A percentile compares a stretch with the other conserved stretches of the same genome.
Conservation (phyloP, 352 stramenopile species). For the Pythium biforme region DNA sequence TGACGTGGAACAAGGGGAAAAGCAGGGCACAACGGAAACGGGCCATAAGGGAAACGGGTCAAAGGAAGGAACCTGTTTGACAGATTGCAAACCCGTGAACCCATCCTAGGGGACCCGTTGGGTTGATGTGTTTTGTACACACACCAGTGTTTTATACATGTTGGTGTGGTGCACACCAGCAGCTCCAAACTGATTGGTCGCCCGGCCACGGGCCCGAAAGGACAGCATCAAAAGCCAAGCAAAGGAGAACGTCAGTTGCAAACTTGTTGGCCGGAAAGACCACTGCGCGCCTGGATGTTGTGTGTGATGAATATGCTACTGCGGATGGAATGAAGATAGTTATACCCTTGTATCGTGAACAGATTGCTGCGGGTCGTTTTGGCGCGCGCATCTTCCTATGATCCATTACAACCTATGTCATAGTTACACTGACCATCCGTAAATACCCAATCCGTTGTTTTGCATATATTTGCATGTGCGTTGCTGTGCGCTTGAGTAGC, state of each 20-base stretch:
- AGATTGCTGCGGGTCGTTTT: slow-evolving; percentile 31
- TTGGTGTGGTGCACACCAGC: slow-evolving; percentile 1
- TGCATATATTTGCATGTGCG: neutral
- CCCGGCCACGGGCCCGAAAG: neutral
- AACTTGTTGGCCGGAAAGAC: neutral
- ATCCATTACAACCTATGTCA: slow-evolving; percentile 45
- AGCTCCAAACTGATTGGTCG: slow-evolving; percentile 5
- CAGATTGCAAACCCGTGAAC: neutral
- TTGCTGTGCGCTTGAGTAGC: neutral
- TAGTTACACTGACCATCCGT: slow-evolving; percentile 60
- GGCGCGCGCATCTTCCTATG: slow-evolving; percentile 30
- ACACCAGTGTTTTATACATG: slow-evolving; percentile 11
- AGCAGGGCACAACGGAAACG: slow-evolving; percentile 5
- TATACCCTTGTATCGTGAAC: slow-evolving; percentile 31
- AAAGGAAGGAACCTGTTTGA: neutral
- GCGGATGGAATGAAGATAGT: slow-evolving; percentile 35
- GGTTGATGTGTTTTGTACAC: neutral
- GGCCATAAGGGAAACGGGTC: slow-evolving; percentile 18
- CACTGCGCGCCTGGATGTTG: neutral
- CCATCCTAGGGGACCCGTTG: neutral
- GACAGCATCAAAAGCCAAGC: no score
- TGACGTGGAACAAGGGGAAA: slow-evolving; percentile 12
- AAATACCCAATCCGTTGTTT: neutral
- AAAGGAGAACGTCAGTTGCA: no score
- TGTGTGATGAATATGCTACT: neutral